Evolutionary conservation across 2,329 filamentous ascomycete genomes (phyloP), one percentile per base, ranked within the genome.

Genomic region (Huntiella decipiens): DNA sequence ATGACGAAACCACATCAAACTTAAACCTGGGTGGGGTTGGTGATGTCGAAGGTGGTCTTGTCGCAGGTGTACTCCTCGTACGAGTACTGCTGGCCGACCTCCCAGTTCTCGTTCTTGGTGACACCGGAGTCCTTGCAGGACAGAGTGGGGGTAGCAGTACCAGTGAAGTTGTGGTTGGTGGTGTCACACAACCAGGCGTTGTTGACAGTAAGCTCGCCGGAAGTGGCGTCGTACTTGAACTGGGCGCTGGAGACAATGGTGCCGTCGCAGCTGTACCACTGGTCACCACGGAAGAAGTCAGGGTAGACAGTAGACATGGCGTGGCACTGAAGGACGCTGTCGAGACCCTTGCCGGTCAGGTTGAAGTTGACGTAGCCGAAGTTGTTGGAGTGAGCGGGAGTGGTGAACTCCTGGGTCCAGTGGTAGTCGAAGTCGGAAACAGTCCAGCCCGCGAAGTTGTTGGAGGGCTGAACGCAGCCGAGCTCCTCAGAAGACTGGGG

Each of bases 271-370:
- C 55, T 55, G 59, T 70, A 72, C 38, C 53, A 44, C 32, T 62
- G 13, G 43, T 56, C 63, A 52, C 66, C 68, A 55, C 67, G 69
- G 59, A 70, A 73, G 55, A 69, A 72, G 52, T 68, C 63, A 7
- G 43, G 49, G 4, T 70, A 61, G 56, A 62, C 60, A 51, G 51
- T 57, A 55, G 65, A 70, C 15, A 51, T 11, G 38, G 58, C 66
- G 22, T 50, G 51, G 63, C 70, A 73, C 32, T 44, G 43, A 38
- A 60, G 55, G 16, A 51, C 53, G 50, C 62, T 60, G 35, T 57
- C 51, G 34, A 68, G 52, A 31, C 60, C 65, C 11, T 63, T 58
- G 61, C 70, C 71, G 45, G 56, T 53, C n/a, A 72, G 58, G 50
- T 63, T 66, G 59, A 73, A 73, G 54, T 58, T 60, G 50, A 66